Conservation (phyloP, 108 stramenopile genomes). For the Hondaea fermentalgiana region DNA sequence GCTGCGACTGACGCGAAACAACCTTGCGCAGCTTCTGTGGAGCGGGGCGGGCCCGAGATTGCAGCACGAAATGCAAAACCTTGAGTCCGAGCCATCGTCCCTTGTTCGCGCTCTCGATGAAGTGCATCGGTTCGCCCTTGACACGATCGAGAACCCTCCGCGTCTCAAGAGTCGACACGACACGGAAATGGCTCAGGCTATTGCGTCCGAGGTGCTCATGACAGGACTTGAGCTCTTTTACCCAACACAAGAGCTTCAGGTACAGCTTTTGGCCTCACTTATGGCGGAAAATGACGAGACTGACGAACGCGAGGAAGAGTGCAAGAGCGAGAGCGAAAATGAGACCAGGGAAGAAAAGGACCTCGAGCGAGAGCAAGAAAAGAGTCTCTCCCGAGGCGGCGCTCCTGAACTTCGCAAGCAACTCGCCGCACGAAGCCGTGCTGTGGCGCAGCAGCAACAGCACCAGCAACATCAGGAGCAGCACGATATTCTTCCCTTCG, state of each 20-base stretch:
- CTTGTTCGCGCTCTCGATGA: not conserved
- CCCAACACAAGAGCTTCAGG: constrained; percentile 28
- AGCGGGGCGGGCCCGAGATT: not conserved
- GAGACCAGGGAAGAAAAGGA: no score
- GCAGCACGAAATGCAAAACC: constrained; percentile 16
- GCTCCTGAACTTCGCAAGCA: not conserved
- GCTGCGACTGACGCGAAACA: constrained; percentile 25
- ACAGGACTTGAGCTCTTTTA: constrained; percentile 35
- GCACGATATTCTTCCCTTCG: not conserved
- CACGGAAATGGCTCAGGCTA: constrained; percentile 16
- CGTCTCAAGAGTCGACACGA: not conserved
- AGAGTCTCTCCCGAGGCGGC: not conserved
- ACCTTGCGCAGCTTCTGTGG: constrained; percentile 28
- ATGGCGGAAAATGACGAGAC: constrained; percentile 6
- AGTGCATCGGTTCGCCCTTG: constrained; percentile 24
- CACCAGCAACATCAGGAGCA: not conserved
- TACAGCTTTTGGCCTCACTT: constrained; percentile 28
- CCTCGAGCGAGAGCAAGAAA: not conserved
- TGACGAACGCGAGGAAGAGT: not conserved
- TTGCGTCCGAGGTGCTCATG: constrained; percentile 28
- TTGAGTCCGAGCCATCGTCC: not conserved
- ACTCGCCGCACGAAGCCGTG: not conserved
- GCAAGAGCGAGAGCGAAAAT: not conserved
- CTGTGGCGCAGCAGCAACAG: not conserved
- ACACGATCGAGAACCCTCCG: constrained; percentile 29